phyloP scores from a whole-genome alignment of 2,329 filamentous ascomycete species.

The Botryotinia globosa region DNA sequence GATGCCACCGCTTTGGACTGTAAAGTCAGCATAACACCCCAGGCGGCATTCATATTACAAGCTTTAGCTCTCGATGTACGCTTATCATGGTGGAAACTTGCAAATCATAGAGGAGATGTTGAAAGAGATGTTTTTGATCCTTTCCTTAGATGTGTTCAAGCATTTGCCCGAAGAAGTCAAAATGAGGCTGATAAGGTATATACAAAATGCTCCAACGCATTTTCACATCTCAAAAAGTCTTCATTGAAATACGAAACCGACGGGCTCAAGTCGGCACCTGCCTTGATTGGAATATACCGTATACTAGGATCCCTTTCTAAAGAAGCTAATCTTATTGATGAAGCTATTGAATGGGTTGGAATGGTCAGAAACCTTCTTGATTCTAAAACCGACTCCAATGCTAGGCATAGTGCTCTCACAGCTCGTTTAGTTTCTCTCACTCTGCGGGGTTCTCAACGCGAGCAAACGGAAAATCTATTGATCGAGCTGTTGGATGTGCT shows the following conservation, averaged over 20 bases:
- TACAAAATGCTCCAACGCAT: conserved; percentile 27
- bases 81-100: conserved; percentile 63
- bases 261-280: conserved; percentile 21
- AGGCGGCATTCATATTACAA: conserved; percentile 61
- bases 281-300: conserved; percentile 43
- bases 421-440: conserved; percentile 55
- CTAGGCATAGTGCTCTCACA: conserved; percentile 47
- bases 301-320: conserved; percentile 51
- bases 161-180: conserved; percentile 54
- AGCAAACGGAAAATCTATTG: conserved; percentile 45
- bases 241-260: conserved; percentile 28
- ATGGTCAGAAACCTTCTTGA: conserved; percentile 40
- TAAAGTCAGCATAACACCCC: conserved; percentile 54
- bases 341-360: conserved; percentile 55
- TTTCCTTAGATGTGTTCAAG: conserved; percentile 59
- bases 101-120: conserved; percentile 56
- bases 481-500: conserved; percentile 51
- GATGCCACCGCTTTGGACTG: conserved; percentile 55
- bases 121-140: conserved; percentile 66
- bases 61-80: conserved; percentile 59
- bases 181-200: conserved; percentile 28
- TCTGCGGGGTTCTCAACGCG: conserved; percentile 46
- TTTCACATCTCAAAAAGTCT: conserved; percentile 27
- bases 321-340: conserved; percentile 45
- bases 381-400: conserved; percentile 32